Conservation (phyloP, 352 stramenopile species). For the Pythium aphanidermatum region DNA sequence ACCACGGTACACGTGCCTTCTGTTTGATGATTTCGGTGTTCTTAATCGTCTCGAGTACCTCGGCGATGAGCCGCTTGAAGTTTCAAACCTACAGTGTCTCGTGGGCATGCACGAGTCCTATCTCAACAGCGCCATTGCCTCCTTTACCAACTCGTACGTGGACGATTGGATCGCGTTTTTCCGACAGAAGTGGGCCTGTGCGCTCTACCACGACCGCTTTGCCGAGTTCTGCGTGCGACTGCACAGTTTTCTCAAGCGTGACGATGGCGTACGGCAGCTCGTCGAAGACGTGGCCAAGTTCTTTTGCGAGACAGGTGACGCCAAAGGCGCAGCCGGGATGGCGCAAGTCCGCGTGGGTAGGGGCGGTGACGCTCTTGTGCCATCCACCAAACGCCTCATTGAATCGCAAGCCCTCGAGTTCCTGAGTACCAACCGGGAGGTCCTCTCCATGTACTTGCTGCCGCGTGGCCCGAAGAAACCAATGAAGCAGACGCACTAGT, state of each 20-base stretch:
- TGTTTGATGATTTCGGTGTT: constrained; percentile 75
- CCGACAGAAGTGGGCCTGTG: constrained; percentile 60
- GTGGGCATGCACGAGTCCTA: constrained; percentile 84
- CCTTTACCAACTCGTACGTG: constrained; percentile 63
- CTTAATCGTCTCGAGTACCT: constrained; percentile 69
- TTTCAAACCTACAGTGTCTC: constrained; percentile 63
- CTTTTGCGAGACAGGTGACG: constrained; percentile 54
- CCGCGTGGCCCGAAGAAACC: constrained; percentile 25
- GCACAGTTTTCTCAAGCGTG: constrained; percentile 50
- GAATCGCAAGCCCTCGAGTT: constrained; percentile 77
- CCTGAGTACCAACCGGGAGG: constrained; percentile 61
- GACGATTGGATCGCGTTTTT: constrained; percentile 85
- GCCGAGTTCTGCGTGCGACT: constrained; percentile 61
- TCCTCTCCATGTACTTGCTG: constrained; percentile 80
- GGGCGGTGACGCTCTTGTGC: constrained; percentile 45
- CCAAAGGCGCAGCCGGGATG: constrained; percentile 52
- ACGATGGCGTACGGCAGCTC: constrained; percentile 59
- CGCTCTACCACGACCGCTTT: constrained; percentile 78
- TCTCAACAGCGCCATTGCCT: constrained; percentile 75
- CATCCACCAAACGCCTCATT: constrained; percentile 68
- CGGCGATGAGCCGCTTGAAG: constrained; percentile 42
- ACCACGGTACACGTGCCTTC: constrained; percentile 56
- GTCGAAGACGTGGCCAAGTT: constrained; percentile 58
- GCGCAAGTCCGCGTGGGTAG: constrained; percentile 60
- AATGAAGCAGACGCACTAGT: no score